A percentile compares a stretch with the other conserved stretches of the same genome.
These are phyloP conservation scores for Xerocomus amazonicus DNA, from an alignment of 1,284 basidiomycete species.

Conservation along the genomic window DNA sequence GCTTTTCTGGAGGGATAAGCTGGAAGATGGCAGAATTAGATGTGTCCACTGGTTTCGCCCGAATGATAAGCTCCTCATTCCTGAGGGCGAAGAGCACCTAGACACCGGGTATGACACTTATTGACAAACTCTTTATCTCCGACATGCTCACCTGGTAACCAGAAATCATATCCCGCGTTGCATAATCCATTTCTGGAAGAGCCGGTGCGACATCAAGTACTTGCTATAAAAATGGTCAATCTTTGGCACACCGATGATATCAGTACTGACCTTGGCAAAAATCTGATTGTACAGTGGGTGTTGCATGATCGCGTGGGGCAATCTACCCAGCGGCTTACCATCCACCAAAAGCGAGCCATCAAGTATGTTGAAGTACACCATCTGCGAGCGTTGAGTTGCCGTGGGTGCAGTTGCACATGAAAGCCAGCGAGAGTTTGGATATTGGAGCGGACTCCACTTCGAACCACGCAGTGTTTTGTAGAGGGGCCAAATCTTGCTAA, in stretches of 20 bases:
- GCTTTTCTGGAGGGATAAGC: conserved; percentile 35
- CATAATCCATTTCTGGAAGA: conserved; percentile 37
- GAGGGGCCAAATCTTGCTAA: conserved; percentile 36
- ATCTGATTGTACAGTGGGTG: conserved; percentile 36
- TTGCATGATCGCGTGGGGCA: conserved; percentile 33
- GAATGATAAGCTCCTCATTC: conserved; percentile 28
- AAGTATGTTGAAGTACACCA: conserved; percentile 40
- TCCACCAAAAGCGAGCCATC: conserved; percentile 41
- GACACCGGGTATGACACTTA: not conserved
- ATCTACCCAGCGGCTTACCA: conserved; percentile 38
- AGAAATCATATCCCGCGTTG: conserved; percentile 25
- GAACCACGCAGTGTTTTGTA: conserved; percentile 32
- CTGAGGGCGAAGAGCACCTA: conserved; percentile 35
- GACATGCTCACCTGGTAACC: conserved; percentile 20
- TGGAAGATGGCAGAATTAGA: conserved; percentile 22
- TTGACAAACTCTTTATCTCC: not conserved
- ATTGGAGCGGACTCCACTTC: conserved; percentile 31
- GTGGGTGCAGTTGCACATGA: conserved; percentile 19
- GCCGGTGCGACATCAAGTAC: conserved; percentile 37
- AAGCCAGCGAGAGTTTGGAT: conserved; percentile 39
- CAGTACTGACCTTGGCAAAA: conserved; percentile 28
- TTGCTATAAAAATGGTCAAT: conserved; percentile 26
- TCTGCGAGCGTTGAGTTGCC: conserved; percentile 10
- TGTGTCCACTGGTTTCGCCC: conserved; percentile 14
- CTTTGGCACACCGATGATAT: not conserved